These are phyloP conservation scores for Penicillium cosmopolitanum DNA, from an alignment of 495 filamentous ascomycete species.

Conservation along the genomic window DNA sequence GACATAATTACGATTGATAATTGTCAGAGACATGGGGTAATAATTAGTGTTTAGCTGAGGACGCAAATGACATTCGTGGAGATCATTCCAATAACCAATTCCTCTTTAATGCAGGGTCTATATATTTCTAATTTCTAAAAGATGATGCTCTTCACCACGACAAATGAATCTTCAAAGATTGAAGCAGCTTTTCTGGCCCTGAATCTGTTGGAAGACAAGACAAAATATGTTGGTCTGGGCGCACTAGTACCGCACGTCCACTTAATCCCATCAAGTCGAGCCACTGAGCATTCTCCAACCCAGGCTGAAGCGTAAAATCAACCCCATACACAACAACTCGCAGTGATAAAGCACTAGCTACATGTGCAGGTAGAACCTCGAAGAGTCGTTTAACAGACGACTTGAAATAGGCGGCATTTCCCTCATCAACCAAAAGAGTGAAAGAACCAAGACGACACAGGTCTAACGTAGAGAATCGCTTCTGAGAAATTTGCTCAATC, in stretches of 20 bases:
- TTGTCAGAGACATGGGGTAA: too few species aligned
- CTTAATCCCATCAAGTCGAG: conserved; percentile 21
- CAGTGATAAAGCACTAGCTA: background rate
- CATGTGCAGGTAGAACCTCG: background rate
- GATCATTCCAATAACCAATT: too few species aligned
- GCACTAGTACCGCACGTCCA: conserved; percentile 30
- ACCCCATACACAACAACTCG: background rate
- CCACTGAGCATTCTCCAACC: conserved; percentile 18
- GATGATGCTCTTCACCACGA: conserved; percentile 5
- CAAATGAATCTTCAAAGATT: conserved; percentile 16
- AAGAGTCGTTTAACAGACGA: conserved; percentile 9
- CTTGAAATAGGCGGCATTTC: conserved; percentile 13
- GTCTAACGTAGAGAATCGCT: conserved; percentile 37
- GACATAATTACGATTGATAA: too few species aligned
- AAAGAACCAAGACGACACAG: conserved; percentile 33
- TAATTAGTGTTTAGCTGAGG: too few species aligned
- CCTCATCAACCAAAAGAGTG: conserved; percentile 28
- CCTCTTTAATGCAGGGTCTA: too few species aligned
- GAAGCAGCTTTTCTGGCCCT: conserved; percentile 8
- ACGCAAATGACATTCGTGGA: too few species aligned
- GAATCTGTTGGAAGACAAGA: conserved; percentile 10
- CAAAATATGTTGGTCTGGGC: conserved; percentile 44
- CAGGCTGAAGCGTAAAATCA: conserved; percentile 20
- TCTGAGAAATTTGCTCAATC: conserved; percentile 16
- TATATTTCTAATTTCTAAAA: too few species aligned